Conservation (phyloP, 225 moss, liverwort and hornwort genomes). For the Rhytidiadelphus loreus region DNA sequence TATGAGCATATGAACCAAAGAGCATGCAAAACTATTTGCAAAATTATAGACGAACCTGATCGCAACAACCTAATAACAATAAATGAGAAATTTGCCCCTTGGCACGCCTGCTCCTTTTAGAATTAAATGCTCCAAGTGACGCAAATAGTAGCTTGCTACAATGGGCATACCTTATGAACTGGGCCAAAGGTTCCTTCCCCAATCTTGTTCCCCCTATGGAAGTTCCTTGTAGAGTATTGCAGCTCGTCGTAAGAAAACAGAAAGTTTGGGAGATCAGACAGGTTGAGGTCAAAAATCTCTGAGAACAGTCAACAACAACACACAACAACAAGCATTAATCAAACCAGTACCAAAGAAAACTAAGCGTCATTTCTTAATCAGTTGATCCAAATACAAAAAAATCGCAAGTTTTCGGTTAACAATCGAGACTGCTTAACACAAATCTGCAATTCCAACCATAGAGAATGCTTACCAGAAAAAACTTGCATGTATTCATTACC, state of each 20-base stretch:
- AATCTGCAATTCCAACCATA: background rate
- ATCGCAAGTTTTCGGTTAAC: background rate
- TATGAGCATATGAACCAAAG: background rate
- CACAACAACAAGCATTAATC: background rate
- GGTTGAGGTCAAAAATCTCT: conserved; percentile 39
- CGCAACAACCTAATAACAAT: background rate
- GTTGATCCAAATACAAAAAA: background rate
- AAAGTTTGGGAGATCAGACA: conserved; percentile 10
- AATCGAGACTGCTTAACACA: background rate
- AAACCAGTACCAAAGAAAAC: background rate
- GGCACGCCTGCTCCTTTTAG: background rate
- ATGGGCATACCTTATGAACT: conserved; percentile 25
- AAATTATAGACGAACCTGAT: too few relatives aligned
- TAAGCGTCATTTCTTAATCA: background rate
- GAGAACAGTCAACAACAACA: background rate
- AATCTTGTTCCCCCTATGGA: conserved; percentile 36
- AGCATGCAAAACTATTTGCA: background rate
- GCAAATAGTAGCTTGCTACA: background rate
- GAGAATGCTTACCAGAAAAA: background rate
- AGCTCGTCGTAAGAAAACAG: conserved; percentile 29
- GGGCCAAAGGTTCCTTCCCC: conserved; percentile 48
- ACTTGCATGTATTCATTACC: background rate
- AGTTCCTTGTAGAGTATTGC: conserved; percentile 32
- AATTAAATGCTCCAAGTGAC: background rate
- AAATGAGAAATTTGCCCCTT: background rate